Evolutionary conservation across 1,139 yeast genomes (phyloP).

Genomic region (Debaryomyces psychrophilus): DNA sequence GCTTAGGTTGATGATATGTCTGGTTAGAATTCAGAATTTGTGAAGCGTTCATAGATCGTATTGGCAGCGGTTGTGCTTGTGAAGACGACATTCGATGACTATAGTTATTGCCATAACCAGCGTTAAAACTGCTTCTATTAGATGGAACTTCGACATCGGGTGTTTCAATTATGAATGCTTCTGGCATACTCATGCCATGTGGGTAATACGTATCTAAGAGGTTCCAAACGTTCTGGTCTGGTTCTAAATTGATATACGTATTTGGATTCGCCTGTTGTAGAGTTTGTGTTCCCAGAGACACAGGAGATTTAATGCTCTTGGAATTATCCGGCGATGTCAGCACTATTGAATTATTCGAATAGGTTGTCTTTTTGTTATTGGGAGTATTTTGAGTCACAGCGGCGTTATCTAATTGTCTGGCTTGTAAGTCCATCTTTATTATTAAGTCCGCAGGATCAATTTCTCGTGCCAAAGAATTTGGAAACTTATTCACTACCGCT

Average conservation of each 20-base stretch:
- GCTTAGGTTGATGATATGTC: constrained; percentile 31
- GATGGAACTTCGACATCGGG: constrained; percentile 23
- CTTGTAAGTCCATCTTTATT: constrained; percentile 40
- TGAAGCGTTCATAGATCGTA: constrained; percentile 3
- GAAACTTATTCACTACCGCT: constrained; percentile 62
- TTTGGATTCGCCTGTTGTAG: constrained; percentile 11
- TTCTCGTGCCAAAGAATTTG: constrained; percentile 62
- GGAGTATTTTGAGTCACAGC: not conserved
- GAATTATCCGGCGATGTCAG: constrained; percentile 10
- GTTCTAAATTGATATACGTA: constrained; percentile 47
- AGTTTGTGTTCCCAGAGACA: constrained; percentile 1
- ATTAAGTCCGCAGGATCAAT: constrained; percentile 73
- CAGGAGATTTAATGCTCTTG: constrained; percentile 6
- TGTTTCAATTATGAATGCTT: constrained; percentile 63
- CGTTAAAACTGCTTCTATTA: constrained; percentile 6
- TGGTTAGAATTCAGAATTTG: constrained; percentile 3
- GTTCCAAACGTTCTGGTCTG: constrained; percentile 66
- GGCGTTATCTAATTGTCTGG: constrained; percentile 16
- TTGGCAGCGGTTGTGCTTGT: constrained; percentile 5
- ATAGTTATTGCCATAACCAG: not conserved
- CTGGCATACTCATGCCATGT: constrained; percentile 67
- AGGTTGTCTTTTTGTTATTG: constrained; percentile 5
- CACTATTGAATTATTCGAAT: not conserved
- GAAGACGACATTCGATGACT: not conserved
- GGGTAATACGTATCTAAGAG: constrained; percentile 66